Percentiles rank a stretch among this genome's conserved stretches.
Conservation (phyloP, 768 basidiomycete genomes). For the Rhizopogon roseolus region DNA sequence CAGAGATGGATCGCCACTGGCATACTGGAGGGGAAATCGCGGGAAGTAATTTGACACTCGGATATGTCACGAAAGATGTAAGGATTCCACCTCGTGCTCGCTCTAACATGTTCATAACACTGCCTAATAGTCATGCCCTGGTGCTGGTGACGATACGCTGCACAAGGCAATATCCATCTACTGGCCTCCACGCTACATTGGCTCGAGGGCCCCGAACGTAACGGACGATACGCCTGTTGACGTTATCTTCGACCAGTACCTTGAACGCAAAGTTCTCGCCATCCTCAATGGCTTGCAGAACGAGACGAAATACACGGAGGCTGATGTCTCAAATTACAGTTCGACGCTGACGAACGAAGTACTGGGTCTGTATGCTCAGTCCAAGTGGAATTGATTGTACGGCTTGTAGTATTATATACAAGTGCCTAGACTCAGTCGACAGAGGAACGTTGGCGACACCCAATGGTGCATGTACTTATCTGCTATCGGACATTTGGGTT, state of each 20-base stretch:
- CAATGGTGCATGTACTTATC: no score
- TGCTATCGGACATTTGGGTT: no score
- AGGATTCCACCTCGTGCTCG: conserved; percentile 15
- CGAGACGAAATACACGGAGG: conserved; percentile 40
- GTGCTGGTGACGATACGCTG: conserved; percentile 66
- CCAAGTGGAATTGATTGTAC: conserved; percentile 21
- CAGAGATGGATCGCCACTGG: conserved; percentile 40
- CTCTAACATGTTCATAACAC: background rate
- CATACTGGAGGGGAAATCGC: conserved; percentile 30
- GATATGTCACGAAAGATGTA: conserved; percentile 74
- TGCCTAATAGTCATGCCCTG: conserved; percentile 54
- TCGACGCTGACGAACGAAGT: conserved; percentile 34
- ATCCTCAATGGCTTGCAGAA: conserved; percentile 56
- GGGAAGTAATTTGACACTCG: conserved; percentile 55
- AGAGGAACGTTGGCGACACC: no score
- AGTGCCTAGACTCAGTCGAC: no score
- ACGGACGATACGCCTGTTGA: conserved; percentile 52
- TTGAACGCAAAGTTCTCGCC: conserved; percentile 43
- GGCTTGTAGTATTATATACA: no score
- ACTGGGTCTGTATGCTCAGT: conserved; percentile 36
- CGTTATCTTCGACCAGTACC: conserved; percentile 73
- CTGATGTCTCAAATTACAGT: conserved; percentile 53
- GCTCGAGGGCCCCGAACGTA: conserved; percentile 48
- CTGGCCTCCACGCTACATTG: conserved; percentile 51
- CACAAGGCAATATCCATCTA: conserved; percentile 61